Evolutionary conservation across 2,329 filamentous ascomycete genomes (phyloP), one percentile per base, ranked within the genome.

Genomic region (Cladobotryum protrusum): DNA sequence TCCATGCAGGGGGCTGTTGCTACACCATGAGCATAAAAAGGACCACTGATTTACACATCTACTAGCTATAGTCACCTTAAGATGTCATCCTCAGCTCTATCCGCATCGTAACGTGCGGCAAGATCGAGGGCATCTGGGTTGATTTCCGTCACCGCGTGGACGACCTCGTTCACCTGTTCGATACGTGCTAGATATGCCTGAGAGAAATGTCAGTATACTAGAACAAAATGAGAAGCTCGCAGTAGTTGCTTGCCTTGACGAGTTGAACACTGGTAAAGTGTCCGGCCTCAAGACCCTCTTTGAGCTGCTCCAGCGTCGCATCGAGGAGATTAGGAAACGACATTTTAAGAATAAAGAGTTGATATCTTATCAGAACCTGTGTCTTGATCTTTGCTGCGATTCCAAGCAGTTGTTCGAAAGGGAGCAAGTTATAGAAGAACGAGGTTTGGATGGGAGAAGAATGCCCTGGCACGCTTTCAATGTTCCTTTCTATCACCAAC

Each of bases 1-100:
- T 2, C 82, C 82, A 61, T 85, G 80, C 1, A 85, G 66, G 1
- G 79, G 78, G 0, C 56, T 58, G 13, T n/a, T 19, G 20, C 12
- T 14, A 3, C n/a, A n/a, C n/a, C n/a, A 39, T 46, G 7, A 46
- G 44, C 18, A 39, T n/a, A 19, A 24, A 24, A n/a, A 9, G 4
- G n/a, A n/a, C n/a, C 40, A 5, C 35, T 37, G 35, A 37, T 13
- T 37, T 3, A 13, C 18, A 19, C 6, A n/a, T n/a, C n/a, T n/a
- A 4, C 5, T 6, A n/a, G 15, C 5, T 19, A 13, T 13, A 36
- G 9, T 24, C 43, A 52, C 52, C 66, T 66, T n/a, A 59, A 50
- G 13, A 62, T 36, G 2, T 48, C 42, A 8, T 63, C 63, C 1
- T 51, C 47, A 1, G 56, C 55, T 3, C 67, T 59, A 52, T 69